Evolutionary conservation across 768 basidiomycete species (phyloP), one percentile per base, ranked within the genome.

Genomic region (Suillus subalutaceus): DNA sequence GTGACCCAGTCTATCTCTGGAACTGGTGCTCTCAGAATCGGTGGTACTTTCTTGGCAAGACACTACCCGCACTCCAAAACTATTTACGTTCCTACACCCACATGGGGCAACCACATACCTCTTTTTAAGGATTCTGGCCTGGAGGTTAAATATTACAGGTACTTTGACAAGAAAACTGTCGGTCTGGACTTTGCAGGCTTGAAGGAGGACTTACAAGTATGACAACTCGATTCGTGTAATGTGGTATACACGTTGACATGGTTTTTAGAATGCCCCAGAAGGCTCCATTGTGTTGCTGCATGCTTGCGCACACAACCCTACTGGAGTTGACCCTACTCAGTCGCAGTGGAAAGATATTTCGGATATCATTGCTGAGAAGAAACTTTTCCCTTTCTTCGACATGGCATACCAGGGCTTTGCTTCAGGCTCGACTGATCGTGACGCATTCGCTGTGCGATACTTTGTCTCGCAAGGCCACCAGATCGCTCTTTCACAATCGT

Each of bases 381-480:
- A 89, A 69, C 86, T 97, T 72, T 97, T 98, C 89, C 93, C 97
- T 62, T 95, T 98, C 88, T 98, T 99, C 78, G 97, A 99, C 80
- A 98, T 98, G 96, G 97, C 97, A 18, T 99, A 99, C 83, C 95
- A 97, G 80, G 97, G 97, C 62, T 99, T 99, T 77, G 97, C 97
- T 43, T 97, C 96, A 30, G 97, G 97, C 61, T 89, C 90, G 62
- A 95, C 94, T 69, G 77, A 89, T 70, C 89, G 88, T 64, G 97
- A 99, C 74, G 97, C 97, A 13, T 96, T 94, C 78, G 95, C 97
- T 40, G 88, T 98, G 66, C 92, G 97, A 70, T 88, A 97, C 81
- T 99, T 99, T 77, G 92, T 97, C 63, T 83, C 88, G 23, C 83
- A 94, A 77, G 93, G 94, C 30, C 96, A 97, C 81, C 91, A 96